phyloP scores from a whole-genome alignment of 768 basidiomycete genomes.

The Russula griseocarnosa region DNA sequence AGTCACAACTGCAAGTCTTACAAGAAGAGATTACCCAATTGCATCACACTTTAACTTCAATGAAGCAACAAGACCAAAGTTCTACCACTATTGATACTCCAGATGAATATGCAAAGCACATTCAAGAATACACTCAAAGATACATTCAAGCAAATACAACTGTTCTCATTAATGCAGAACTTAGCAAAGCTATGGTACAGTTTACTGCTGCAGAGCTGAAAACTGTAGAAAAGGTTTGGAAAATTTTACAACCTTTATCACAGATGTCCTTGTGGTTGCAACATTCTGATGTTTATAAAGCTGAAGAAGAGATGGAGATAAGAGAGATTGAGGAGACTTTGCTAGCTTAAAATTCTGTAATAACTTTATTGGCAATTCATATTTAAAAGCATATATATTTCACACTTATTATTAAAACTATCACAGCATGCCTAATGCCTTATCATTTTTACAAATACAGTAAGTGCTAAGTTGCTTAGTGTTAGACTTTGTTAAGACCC shows the following conservation, averaged over 20 bases:
- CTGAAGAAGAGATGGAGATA: constrained; percentile 18
- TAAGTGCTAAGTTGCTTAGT: no score
- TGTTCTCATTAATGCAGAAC: not conserved
- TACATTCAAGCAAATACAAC: constrained; percentile 6
- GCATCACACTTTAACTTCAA: not conserved
- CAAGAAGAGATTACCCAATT: constrained; percentile 17
- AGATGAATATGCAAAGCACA: not conserved
- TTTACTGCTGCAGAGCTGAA: not conserved
- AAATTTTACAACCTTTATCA: constrained; percentile 2
- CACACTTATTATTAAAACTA: not conserved
- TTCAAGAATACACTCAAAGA: constrained; percentile 4
- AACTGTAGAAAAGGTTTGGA: constrained; percentile 7
- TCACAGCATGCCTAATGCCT: no score
- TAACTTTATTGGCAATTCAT: not conserved
- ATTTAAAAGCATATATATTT: not conserved
- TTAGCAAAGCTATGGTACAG: not conserved
- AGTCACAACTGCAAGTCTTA: constrained; percentile 1
- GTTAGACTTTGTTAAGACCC: no score
- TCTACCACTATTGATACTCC: not conserved
- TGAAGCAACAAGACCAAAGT: constrained; percentile 4
- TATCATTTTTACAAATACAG: no score
- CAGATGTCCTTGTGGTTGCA: constrained; percentile 15
- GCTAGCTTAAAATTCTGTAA: not conserved
- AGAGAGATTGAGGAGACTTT: constrained; percentile 18
- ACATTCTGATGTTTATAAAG: not conserved